These are phyloP conservation scores for Scleroderma bovista DNA, from an alignment of 768 basidiomycete species.

Conservation along the genomic window DNA sequence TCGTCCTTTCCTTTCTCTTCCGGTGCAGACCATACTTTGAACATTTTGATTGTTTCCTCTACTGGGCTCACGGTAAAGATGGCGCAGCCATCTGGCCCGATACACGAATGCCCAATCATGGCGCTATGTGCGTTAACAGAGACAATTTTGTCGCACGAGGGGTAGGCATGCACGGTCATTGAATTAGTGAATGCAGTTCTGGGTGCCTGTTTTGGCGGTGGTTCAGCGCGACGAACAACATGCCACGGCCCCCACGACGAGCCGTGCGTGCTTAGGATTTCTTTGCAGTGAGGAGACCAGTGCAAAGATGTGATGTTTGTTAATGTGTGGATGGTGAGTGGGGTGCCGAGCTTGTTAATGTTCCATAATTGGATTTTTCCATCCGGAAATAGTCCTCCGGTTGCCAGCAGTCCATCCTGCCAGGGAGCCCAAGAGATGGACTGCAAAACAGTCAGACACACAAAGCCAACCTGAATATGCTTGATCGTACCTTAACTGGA, in stretches of 20 bases:
- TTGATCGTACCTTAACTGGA: constrained; percentile 36
- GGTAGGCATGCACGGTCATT: constrained; percentile 50
- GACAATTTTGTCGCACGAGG: constrained; percentile 44
- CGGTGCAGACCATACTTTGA: constrained; percentile 53
- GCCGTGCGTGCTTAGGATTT: constrained; percentile 78
- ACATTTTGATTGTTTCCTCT: constrained; percentile 70
- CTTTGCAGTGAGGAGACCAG: constrained; percentile 77
- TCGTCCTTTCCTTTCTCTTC: constrained; percentile 13
- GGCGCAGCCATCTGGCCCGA: constrained; percentile 57
- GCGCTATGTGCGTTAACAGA: constrained; percentile 52
- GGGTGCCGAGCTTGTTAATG: constrained; percentile 33
- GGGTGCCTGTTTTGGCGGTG: constrained; percentile 17
- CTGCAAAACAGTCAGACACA: constrained; percentile 26
- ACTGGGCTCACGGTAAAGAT: constrained; percentile 59
- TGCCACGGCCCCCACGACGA: constrained; percentile 25
- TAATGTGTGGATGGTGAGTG: constrained; percentile 38
- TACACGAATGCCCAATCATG: constrained; percentile 53
- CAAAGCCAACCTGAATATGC: neutral
- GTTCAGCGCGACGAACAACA: constrained; percentile 10
- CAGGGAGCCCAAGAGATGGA: constrained; percentile 74
- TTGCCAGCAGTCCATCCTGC: constrained; percentile 61
- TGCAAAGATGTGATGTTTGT: constrained; percentile 57
- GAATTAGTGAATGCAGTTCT: constrained; percentile 33
- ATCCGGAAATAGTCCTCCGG: constrained; percentile 61
- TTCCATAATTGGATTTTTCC: constrained; percentile 53